Conservation (phyloP, 2,329 filamentous ascomycete genomes). For the Mycosphaerella sp. region DNA sequence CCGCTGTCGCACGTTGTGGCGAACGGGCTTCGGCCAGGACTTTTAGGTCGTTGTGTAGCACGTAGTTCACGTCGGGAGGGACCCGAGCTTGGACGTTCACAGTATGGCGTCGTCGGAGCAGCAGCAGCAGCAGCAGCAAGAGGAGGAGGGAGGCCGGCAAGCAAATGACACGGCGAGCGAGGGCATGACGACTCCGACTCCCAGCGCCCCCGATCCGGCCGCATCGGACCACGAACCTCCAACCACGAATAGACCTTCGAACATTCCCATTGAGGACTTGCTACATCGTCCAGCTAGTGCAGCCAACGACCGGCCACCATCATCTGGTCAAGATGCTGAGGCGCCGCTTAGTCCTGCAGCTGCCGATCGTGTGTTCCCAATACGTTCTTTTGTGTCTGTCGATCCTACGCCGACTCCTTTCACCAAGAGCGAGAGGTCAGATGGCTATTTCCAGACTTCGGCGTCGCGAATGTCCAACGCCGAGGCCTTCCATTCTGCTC, state of each 20-base stretch:
- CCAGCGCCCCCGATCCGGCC: background rate
- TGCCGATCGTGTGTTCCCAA: conserved; percentile 67
- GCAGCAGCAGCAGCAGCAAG: conserved; percentile 2
- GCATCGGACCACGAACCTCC: conserved; percentile 1
- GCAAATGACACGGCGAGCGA: background rate
- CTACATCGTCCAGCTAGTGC: conserved; percentile 1
- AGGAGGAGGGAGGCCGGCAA: background rate
- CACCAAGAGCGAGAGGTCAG: conserved; percentile 17
- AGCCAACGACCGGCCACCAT: conserved; percentile 1
- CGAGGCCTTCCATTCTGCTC: background rate
- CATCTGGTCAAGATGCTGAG: conserved; percentile 13
- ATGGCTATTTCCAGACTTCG: conserved; percentile 36
- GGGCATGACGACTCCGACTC: background rate
- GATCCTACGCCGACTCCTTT: conserved; percentile 47
- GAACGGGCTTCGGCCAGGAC: conserved; percentile 6
- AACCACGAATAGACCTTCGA: conserved; percentile 8
- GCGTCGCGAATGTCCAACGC: conserved; percentile 12
- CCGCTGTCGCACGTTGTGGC: conserved; percentile 1
- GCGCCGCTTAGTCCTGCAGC: conserved; percentile 38
- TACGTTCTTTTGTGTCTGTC: conserved; percentile 70
- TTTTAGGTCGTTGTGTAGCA: conserved; percentile 5
- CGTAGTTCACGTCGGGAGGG: background rate
- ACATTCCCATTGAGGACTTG: conserved; percentile 7
- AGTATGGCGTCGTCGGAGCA: background rate
- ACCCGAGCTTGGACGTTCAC: background rate